These are phyloP conservation scores for Termitomyces sp. DNA, from an alignment of 768 basidiomycete species.

Conservation along the genomic window DNA sequence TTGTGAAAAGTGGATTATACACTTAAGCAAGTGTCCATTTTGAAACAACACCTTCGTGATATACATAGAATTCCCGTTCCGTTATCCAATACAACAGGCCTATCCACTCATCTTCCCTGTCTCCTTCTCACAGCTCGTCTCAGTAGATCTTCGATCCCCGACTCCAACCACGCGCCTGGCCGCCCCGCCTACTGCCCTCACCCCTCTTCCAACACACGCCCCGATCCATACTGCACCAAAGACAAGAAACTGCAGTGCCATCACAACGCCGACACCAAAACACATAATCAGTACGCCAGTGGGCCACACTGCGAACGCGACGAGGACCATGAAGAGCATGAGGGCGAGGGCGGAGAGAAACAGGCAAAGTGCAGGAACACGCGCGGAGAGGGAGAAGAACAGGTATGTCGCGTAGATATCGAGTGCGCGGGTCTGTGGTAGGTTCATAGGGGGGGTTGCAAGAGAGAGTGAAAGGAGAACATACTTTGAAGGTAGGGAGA, in stretches of 20 bases:
- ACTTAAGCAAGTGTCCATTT: too few species aligned
- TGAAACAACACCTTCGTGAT: too few species aligned
- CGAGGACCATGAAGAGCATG: constrained; percentile 52
- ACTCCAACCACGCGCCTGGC: not conserved
- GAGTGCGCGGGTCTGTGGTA: constrained; percentile 34
- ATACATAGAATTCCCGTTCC: too few species aligned
- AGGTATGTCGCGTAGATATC: constrained; percentile 59
- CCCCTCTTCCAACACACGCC: constrained; percentile 16
- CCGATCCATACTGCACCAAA: constrained; percentile 39
- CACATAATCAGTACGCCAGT: constrained; percentile 53
- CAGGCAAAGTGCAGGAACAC: constrained; percentile 59
- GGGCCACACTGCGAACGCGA: constrained; percentile 63
- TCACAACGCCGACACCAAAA: constrained; percentile 48
- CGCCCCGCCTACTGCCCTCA: not conserved
- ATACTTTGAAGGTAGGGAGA: constrained; percentile 46
- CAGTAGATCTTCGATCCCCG: not conserved
- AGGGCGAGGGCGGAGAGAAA: constrained; percentile 50
- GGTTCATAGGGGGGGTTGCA: not conserved
- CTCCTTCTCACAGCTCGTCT: too few species aligned
- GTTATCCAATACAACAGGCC: not conserved
- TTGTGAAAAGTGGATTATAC: too few species aligned
- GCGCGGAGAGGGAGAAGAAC: constrained; percentile 64
- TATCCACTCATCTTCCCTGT: not conserved
- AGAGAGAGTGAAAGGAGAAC: not conserved
- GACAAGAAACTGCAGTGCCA: constrained; percentile 63